Evolutionary conservation across 169 alveolate species (phyloP).

Genomic region (Plasmodium gaboni): DNA sequence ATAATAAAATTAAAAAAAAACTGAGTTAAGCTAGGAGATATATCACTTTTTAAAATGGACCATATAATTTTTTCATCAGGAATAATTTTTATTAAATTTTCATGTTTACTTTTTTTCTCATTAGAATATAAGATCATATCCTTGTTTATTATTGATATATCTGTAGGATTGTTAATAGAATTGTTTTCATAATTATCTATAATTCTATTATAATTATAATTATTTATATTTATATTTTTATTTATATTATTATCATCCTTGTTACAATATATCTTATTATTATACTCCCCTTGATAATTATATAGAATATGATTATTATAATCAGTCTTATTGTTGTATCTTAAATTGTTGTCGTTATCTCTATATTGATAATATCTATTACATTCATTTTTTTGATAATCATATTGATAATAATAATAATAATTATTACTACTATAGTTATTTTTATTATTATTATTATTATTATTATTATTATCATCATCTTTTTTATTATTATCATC

Average conservation of each 20-base stretch:
- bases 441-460: not conserved
- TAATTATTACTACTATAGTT: not conserved
- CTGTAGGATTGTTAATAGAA: too few species aligned
- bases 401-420: not conserved
- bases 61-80: slow-evolving; percentile 4
- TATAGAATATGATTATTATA: too few species aligned
- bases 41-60: slow-evolving; percentile 4
- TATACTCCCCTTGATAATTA: not conserved
- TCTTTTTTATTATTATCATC: not conserved
- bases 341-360: not conserved
- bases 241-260: not conserved
- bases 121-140: not conserved
- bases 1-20: slow-evolving; percentile 11
- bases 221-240: not conserved
- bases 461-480: not conserved
- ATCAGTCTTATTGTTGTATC: not conserved
- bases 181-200: not conserved
- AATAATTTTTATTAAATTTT: not conserved
- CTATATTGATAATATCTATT: not conserved
- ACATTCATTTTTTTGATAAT: not conserved
- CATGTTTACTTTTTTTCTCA: not conserved
- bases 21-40: slow-evolving; percentile 1
- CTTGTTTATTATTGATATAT: not conserved
- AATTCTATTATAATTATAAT: not conserved
- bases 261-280: not conserved